These are phyloP conservation scores for Skeletonema menzelii DNA, from an alignment of 108 stramenopile genomes.

Conservation along the genomic window DNA sequence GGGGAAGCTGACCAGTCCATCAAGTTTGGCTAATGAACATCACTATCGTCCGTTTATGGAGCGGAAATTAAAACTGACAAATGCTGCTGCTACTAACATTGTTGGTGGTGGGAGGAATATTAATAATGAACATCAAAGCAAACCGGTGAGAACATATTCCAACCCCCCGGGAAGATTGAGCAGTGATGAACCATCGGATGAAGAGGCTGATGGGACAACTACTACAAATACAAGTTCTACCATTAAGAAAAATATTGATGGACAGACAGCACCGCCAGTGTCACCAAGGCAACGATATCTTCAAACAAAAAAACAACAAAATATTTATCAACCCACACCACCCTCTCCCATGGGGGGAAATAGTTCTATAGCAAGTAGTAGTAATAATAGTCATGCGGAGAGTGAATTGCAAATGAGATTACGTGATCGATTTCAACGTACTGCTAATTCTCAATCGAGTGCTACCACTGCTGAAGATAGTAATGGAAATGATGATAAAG, in stretches of 20 bases:
- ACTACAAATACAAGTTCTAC: too few species aligned
- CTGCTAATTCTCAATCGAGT: background rate
- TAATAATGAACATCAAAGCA: background rate
- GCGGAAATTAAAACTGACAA: background rate
- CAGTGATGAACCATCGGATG: background rate
- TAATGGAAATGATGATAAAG: too few species aligned
- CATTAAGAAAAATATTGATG: background rate
- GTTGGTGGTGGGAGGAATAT: background rate
- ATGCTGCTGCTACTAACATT: background rate
- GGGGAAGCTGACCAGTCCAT: background rate
- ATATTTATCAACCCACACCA: background rate
- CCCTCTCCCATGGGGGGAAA: background rate
- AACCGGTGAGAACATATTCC: background rate
- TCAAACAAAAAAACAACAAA: background rate
- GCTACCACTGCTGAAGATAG: background rate
- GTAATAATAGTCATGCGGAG: too few species aligned
- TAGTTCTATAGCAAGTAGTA: background rate
- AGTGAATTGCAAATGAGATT: conserved; percentile 20
- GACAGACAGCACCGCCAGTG: background rate
- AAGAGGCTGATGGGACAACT: background rate
- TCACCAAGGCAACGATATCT: background rate
- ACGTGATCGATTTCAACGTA: background rate
- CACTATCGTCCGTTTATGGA: background rate
- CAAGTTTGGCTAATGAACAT: background rate
- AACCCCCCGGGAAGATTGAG: background rate